Conservation (phyloP, 352 stramenopile genomes). For the Pythium aquatile region DNA sequence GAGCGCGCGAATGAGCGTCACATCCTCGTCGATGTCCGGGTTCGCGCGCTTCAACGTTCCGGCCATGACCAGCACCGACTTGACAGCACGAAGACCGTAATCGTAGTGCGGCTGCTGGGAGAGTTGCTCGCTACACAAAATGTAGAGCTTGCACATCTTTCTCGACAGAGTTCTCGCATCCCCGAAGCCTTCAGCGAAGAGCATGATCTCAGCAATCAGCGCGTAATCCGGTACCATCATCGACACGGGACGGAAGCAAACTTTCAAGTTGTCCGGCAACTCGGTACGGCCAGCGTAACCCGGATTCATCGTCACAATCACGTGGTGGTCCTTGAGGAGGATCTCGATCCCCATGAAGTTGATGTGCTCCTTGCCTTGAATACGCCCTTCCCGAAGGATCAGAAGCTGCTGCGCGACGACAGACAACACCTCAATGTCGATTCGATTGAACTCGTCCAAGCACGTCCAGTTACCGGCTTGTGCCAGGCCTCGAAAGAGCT, state of each 20-base stretch:
- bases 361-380: constrained; percentile 88
- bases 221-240: constrained; percentile 94
- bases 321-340: constrained; percentile 94
- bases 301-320: constrained; percentile 96
- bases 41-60: constrained; percentile 66
- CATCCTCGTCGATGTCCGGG: constrained; percentile 54
- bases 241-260: constrained; percentile 89
- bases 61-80: constrained; percentile 84
- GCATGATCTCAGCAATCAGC: constrained; percentile 93
- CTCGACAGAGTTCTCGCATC: constrained; percentile 84
- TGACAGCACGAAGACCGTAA: constrained; percentile 86
- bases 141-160: constrained; percentile 92
- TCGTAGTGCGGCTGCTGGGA: constrained; percentile 92
- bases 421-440: constrained; percentile 93
- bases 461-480: constrained; percentile 89
- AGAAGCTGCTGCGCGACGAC: constrained; percentile 92
- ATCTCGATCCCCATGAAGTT: constrained; percentile 98
- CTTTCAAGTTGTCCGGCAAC: constrained; percentile 93
- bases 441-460: constrained; percentile 95
- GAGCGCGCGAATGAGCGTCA: constrained; percentile 80
- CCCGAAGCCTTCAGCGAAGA: constrained; percentile 92
- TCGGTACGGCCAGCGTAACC: constrained; percentile 92
- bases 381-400: constrained; percentile 68
- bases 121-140: constrained; percentile 88
- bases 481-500: constrained; percentile 92